Evolutionary conservation across 495 filamentous ascomycete genomes (phyloP).

Genomic region (Pyrenula massariospora): DNA sequence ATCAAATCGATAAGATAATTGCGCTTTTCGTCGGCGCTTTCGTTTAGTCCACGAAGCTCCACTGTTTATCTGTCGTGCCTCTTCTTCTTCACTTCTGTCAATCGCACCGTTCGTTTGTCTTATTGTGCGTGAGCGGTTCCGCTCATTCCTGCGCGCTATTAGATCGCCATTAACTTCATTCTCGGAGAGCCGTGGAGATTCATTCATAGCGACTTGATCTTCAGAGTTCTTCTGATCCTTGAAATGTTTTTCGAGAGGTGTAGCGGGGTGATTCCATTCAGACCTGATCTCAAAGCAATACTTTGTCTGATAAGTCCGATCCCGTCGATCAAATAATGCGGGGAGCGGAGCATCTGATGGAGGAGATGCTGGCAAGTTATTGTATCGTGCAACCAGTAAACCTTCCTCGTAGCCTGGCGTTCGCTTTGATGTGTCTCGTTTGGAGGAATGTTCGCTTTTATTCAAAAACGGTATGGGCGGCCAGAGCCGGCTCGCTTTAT

Average conservation of each 20-base stretch:
- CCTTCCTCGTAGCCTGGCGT: background rate
- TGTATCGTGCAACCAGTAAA: background rate
- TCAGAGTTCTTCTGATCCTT: background rate
- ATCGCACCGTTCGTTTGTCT: background rate
- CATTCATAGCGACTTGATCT: background rate
- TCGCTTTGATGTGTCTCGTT: background rate
- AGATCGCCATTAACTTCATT: background rate
- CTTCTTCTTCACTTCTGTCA: background rate
- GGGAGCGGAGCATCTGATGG: background rate
- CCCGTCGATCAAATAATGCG: background rate
- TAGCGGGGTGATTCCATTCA: background rate
- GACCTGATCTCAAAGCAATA: background rate
- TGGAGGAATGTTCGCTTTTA: background rate
- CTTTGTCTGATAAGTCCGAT: background rate
- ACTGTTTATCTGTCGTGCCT: background rate
- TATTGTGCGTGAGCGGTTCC: background rate
- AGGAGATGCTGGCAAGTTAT: background rate
- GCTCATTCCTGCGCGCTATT: background rate
- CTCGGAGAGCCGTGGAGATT: background rate
- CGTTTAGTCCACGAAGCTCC: background rate
- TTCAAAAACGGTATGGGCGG: background rate
- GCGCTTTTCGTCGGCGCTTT: background rate
- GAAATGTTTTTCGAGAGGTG: background rate
- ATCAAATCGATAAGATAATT: background rate
- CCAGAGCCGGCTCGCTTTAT: background rate